Percentiles rank a stretch among this genome's conserved stretches.
phyloP scores from a whole-genome alignment of 305 asterid genomes.

The Fraxinus xanthoxyloides region DNA sequence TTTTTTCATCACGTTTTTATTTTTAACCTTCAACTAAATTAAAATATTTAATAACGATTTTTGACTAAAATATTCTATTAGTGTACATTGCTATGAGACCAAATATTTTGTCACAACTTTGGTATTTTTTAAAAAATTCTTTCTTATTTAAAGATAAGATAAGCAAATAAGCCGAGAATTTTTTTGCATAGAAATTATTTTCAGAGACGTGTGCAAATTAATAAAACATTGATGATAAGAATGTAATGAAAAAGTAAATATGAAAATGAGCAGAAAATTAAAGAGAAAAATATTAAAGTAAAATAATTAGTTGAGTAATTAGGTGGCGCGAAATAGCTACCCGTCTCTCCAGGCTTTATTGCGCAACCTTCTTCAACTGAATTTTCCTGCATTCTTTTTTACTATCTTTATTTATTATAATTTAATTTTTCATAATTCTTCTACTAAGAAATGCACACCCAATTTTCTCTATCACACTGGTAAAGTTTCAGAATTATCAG shows the following conservation, averaged over 20 bases:
- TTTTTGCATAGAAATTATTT: neutral
- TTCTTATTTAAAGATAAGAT: neutral
- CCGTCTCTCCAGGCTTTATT: neutral
- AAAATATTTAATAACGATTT: neutral
- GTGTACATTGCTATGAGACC: neutral
- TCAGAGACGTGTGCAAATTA: too few species aligned
- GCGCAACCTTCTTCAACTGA: neutral
- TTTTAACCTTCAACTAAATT: neutral
- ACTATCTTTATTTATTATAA: too few species aligned
- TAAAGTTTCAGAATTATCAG: neutral
- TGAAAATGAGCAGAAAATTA: too few species aligned
- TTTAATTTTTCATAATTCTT: neutral
- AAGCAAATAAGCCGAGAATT: neutral
- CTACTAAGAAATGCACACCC: neutral
- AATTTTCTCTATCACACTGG: neutral
- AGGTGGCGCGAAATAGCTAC: neutral
- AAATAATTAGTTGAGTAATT: neutral
- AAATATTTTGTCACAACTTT: neutral
- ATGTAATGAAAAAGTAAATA: too few species aligned
- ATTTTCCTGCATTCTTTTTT: neutral
- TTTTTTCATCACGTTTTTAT: neutral
- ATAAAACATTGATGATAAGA: neutral
- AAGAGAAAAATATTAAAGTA: neutral
- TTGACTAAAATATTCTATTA: neutral
- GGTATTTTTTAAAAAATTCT: too few species aligned